Conservation (phyloP, 805 yeast genomes). For the Kluyveromyces starmeri region DNA sequence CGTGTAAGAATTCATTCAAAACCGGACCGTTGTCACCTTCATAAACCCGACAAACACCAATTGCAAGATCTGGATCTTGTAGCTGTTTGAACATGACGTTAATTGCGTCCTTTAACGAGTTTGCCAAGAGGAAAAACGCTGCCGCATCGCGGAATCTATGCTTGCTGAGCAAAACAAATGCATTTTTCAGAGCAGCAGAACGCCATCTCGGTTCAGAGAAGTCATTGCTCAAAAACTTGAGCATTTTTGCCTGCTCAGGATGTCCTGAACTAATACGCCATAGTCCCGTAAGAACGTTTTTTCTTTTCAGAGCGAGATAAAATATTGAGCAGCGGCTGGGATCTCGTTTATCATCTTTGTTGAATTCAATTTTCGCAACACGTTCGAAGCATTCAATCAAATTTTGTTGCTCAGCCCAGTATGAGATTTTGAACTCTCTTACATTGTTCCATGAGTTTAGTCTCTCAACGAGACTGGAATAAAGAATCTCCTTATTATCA, state of each 20-base stretch:
- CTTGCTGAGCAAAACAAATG: slow-evolving; percentile 80
- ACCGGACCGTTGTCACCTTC: slow-evolving; percentile 54
- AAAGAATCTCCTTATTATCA: slow-evolving; percentile 60
- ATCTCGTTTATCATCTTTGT: slow-evolving; percentile 44
- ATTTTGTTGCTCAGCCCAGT: slow-evolving; percentile 52
- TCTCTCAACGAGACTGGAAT: slow-evolving; percentile 35
- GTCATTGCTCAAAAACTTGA: slow-evolving; percentile 68
- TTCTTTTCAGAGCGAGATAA: slow-evolving; percentile 71
- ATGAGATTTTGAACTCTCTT: slow-evolving; percentile 52
- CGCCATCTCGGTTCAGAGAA: slow-evolving; percentile 71
- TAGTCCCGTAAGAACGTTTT: slow-evolving; percentile 63
- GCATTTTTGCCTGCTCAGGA: slow-evolving; percentile 74
- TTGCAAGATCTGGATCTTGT: slow-evolving; percentile 62
- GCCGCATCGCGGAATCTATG: slow-evolving; percentile 87
- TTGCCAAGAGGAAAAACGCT: slow-evolving; percentile 74
- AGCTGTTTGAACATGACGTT: slow-evolving; percentile 62
- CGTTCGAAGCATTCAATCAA: slow-evolving; percentile 50
- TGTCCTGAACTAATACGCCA: slow-evolving; percentile 76
- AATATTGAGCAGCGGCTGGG: slow-evolving; percentile 69
- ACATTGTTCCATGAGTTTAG: slow-evolving; percentile 52
- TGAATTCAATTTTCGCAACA: slow-evolving; percentile 67
- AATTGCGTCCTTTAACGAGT: slow-evolving; percentile 65
- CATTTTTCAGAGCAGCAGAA: slow-evolving; percentile 85
- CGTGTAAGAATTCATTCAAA: slow-evolving; percentile 39
- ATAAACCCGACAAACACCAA: slow-evolving; percentile 72